phyloP scores from a whole-genome alignment of 2,329 filamentous ascomycete genomes.

The Pseudogymnoascus sp. region DNA sequence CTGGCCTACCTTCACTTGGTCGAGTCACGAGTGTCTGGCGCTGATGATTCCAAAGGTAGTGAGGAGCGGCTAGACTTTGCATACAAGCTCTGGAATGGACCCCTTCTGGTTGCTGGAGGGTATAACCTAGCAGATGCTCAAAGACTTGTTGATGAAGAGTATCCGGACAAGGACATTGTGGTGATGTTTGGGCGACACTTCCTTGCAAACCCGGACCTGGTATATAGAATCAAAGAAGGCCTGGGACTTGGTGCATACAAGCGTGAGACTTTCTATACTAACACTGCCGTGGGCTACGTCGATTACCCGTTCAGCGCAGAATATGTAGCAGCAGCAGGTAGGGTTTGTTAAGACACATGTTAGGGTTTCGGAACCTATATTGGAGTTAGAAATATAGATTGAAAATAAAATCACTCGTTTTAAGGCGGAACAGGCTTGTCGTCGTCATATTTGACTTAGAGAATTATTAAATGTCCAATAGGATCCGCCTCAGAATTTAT shows the following conservation, averaged over 20 bases:
- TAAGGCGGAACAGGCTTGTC: background rate
- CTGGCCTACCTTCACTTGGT: slow-evolving; percentile 47
- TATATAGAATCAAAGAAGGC: background rate
- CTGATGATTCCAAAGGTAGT: slow-evolving; percentile 20
- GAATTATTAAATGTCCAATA: no score
- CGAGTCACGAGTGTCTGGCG: slow-evolving; percentile 40
- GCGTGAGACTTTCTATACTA: slow-evolving; percentile 16
- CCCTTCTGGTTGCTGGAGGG: slow-evolving; percentile 42
- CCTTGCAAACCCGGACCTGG: slow-evolving; percentile 38
- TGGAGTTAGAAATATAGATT: background rate
- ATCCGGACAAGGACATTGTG: slow-evolving; percentile 27
- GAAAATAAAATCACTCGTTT: background rate
- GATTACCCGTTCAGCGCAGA: slow-evolving; percentile 18
- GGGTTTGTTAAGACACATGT: background rate
- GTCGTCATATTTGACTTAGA: no score
- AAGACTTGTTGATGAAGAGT: slow-evolving; percentile 25
- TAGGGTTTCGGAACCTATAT: background rate
- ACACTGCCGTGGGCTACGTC: slow-evolving; percentile 23
- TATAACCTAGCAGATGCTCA: slow-evolving; percentile 33
- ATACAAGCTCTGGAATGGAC: slow-evolving; percentile 37
- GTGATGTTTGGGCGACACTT: slow-evolving; percentile 38
- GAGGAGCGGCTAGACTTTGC: slow-evolving; percentile 26
- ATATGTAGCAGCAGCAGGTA: background rate
- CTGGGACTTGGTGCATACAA: slow-evolving; percentile 14
- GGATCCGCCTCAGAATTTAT: no score